These are phyloP conservation scores for Fusarium brevicatenulatum DNA, from an alignment of 2,329 filamentous ascomycete species.

Conservation along the genomic window DNA sequence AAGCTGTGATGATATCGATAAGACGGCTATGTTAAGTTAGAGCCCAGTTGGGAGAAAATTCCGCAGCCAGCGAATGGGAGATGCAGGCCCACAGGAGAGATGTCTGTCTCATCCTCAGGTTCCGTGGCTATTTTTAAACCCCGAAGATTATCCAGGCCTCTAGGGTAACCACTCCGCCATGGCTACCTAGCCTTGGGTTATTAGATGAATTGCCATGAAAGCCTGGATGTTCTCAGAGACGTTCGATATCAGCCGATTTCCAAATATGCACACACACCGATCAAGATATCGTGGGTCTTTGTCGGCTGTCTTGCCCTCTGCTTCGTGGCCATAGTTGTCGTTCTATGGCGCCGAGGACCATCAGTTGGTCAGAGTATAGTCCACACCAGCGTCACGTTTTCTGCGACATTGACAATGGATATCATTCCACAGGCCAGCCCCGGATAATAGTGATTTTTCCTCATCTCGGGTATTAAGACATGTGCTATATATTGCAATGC, in stretches of 20 bases:
- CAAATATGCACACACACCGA: slow-evolving; percentile 10
- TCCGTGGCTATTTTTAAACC: background rate
- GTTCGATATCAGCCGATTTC: slow-evolving; percentile 43
- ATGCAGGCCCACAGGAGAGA: background rate
- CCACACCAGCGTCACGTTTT: background rate
- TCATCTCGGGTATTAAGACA: slow-evolving; percentile 27
- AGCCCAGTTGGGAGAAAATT: slow-evolving; percentile 20
- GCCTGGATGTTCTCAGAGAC: slow-evolving; percentile 30
- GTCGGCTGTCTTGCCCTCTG: slow-evolving; percentile 29
- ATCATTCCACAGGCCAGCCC: slow-evolving; percentile 26
- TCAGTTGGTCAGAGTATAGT: slow-evolving; percentile 13
- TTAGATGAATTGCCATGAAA: background rate
- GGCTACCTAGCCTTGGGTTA: too few species aligned
- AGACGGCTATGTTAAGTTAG: slow-evolving; percentile 3
- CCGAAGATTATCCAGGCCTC: slow-evolving; percentile 38
- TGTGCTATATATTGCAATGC: slow-evolving; percentile 16
- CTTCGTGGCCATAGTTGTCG: slow-evolving; percentile 2
- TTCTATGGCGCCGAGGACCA: slow-evolving; percentile 11
- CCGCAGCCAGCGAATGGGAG: slow-evolving; percentile 18
- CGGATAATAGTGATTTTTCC: slow-evolving; percentile 1
- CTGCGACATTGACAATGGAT: slow-evolving; percentile 5
- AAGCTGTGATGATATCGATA: slow-evolving; percentile 39
- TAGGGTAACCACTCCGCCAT: background rate
- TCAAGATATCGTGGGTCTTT: slow-evolving; percentile 15
- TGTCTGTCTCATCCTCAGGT: background rate